Conservation (phyloP, 2,329 filamentous ascomycete species). For the Aphanocladium album region DNA sequence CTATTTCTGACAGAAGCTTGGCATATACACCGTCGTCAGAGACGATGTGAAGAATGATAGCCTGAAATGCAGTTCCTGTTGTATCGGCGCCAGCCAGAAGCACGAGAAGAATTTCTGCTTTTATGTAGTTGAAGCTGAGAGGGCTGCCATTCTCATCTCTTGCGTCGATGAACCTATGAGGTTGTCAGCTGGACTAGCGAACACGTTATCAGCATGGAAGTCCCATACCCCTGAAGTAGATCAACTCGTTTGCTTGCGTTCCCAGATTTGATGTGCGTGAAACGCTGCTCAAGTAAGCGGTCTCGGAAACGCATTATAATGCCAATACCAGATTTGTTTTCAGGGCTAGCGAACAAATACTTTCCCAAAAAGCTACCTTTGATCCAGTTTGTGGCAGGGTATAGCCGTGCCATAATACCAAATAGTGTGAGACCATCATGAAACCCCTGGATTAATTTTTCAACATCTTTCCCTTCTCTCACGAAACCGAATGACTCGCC, state of each 20-base stretch:
- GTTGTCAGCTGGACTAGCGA: background rate
- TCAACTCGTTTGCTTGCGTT: background rate
- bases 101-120: conserved; percentile 47
- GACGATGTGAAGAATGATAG: conserved; percentile 39
- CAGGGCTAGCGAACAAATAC: conserved; percentile 45
- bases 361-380: conserved; percentile 48
- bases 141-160: conserved; percentile 40
- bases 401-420: conserved; percentile 46
- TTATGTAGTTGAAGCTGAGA: conserved; percentile 45
- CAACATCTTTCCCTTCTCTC: conserved; percentile 45
- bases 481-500: conserved; percentile 53
- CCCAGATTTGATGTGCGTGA: conserved; percentile 36
- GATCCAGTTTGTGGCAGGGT: conserved; percentile 50
- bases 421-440: conserved; percentile 48
- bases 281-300: conserved; percentile 43
- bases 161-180: conserved; percentile 37
- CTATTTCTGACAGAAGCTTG: conserved; percentile 43
- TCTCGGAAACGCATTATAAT: conserved; percentile 55
- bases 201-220: background rate
- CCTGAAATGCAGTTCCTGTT: conserved; percentile 46
- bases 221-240: background rate
- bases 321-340: conserved; percentile 50
- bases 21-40: conserved; percentile 35
- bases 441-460: conserved; percentile 49
- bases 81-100: conserved; percentile 49